Percentiles rank a stretch among this genome's conserved stretches.
phyloP scores from a whole-genome alignment of 768 basidiomycete genomes.

The Leccinum pellstonianum region DNA sequence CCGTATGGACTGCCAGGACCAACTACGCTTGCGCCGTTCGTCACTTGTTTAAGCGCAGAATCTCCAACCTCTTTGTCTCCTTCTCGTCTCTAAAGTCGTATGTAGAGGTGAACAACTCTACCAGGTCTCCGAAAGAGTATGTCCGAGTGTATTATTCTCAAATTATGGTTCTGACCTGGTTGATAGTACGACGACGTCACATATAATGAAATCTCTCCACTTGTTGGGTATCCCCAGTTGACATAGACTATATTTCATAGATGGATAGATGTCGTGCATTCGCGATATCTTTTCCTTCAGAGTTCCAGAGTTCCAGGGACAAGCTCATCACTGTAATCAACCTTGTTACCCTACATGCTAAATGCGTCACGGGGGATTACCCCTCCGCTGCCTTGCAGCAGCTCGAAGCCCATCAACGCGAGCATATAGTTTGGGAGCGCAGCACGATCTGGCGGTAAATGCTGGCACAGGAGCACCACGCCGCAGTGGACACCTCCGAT shows the following conservation, averaged over 20 bases:
- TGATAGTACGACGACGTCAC: conserved; percentile 96
- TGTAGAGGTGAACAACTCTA: conserved; percentile 83
- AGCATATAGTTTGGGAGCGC: no score
- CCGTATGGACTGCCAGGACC: neutral
- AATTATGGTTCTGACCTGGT: neutral
- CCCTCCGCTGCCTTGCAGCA: no score
- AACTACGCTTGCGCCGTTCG: conserved; percentile 33
- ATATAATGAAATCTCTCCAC: conserved; percentile 20
- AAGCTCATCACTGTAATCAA: no score
- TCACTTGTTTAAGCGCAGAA: conserved; percentile 89
- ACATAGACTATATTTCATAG: conserved; percentile 45
- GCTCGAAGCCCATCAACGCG: no score
- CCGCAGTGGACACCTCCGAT: conserved; percentile 38
- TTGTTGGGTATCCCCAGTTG: neutral
- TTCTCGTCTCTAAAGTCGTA: conserved; percentile 77
- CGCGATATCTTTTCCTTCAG: conserved; percentile 58
- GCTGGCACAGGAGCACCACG: conserved; percentile 79
- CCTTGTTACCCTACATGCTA: no score
- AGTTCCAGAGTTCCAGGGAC: conserved; percentile 10
- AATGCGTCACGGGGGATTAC: conserved; percentile 30
- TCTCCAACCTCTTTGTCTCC: conserved; percentile 68
- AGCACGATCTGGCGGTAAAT: conserved; percentile 92
- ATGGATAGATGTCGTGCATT: neutral
- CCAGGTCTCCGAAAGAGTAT: conserved; percentile 93
- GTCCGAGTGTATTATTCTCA: conserved; percentile 16